phyloP scores from a whole-genome alignment of 2,329 filamentous ascomycete genomes.

The Thelonectria blattea region DNA sequence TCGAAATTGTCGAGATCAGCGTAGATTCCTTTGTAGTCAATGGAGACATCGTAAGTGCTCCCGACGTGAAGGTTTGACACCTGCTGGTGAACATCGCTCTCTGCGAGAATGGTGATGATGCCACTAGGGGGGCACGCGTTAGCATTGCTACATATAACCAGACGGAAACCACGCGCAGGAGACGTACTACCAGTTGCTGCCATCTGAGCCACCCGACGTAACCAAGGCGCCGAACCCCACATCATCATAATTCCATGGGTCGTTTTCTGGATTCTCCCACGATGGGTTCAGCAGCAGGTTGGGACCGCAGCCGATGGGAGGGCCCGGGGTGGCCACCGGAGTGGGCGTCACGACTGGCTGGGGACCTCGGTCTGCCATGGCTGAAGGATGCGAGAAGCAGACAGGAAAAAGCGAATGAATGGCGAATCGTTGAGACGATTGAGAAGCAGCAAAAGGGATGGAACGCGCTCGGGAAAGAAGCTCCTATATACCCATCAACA shows the following conservation, averaged over 20 bases:
- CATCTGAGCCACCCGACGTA: background rate
- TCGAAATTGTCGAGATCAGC: too few species aligned
- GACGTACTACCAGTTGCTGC: background rate
- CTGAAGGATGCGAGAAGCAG: background rate
- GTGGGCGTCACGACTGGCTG: background rate
- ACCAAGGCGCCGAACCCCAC: background rate
- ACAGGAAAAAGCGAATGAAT: background rate
- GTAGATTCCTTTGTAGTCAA: background rate
- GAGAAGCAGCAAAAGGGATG: background rate
- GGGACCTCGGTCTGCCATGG: background rate
- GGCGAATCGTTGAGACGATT: background rate
- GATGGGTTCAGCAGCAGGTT: background rate
- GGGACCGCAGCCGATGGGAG: too few species aligned
- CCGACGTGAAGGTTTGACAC: background rate
- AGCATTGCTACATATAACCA: background rate
- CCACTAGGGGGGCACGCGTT: background rate
- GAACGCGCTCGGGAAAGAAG: background rate
- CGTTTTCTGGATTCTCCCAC: background rate
- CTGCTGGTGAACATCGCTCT: background rate
- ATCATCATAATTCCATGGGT: background rate
- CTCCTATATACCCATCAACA: background rate
- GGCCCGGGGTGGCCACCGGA: background rate
- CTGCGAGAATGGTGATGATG: background rate
- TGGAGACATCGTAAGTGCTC: background rate
- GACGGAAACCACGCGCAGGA: background rate